Evolutionary conservation across 2,329 filamentous ascomycete genomes (phyloP), one percentile per base, ranked within the genome.

Genomic region (Diaporthe citriasiana): DNA sequence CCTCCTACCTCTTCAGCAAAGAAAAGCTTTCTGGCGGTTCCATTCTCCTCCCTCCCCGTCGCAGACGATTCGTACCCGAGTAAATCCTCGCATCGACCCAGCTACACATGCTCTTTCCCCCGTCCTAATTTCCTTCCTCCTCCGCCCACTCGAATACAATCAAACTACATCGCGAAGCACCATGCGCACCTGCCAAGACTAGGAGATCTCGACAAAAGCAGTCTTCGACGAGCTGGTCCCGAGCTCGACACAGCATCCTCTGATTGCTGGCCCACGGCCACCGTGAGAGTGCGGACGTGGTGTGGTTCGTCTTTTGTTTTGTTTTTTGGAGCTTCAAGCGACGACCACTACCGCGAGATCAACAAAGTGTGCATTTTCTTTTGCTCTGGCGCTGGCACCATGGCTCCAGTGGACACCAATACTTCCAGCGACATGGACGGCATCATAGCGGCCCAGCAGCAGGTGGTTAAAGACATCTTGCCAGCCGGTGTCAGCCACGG

Each of bases 401-500:
- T 72, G 71, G 45, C 55, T 38, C 25, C 77, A n/a, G 77, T 77
- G 57, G 68, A 68, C 45, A 35, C 40, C 27, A 50, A 42, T 19
- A 59, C n/a, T 47, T 35, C 50, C 69, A 75, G 68, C 50, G 79
- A 75, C 73, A 77, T 78, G 72, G 72, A 66, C 55, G 73, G 74
- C 25, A 74, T 79, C 59, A 76, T 82, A 71, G 78, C 78, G 60
- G 77, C 76, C 45, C 82, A 83, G 72, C 81, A 82, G 63, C 77
- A 78, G 35, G 66, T 82, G 56, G 79, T 82, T 59, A 78, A 77
- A 74, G 78, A 80, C 47, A 79, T 83, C 40, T 72, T 83, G 50
- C 79, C 78, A 19, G 74, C 75, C 15, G 81, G 86, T 30, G 77
- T 85, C 33, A 81, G 85, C 25, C 82, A 82, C 27, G 88, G 88